Evolutionary conservation across 345 rosid genomes (phyloP).

Genomic region (Populus euphratica): DNA sequence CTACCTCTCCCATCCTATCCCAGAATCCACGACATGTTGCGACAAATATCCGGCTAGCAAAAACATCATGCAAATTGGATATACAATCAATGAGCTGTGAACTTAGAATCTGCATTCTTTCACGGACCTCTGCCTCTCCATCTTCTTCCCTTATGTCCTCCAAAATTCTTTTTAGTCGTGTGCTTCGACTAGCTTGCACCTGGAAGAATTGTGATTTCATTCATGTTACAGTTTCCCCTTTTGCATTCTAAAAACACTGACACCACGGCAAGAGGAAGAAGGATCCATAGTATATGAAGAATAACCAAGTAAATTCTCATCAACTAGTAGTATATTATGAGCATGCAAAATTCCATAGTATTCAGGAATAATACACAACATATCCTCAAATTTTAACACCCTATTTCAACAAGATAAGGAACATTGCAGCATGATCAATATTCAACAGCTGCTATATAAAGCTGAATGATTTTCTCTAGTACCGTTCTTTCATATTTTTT

Average conservation of each 20-base stretch:
- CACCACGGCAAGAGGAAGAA: too few species aligned
- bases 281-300: too few species aligned
- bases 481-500: too few species aligned
- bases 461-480: too few species aligned
- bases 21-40: slow-evolving; percentile 84
- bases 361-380: too few species aligned
- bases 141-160: slow-evolving; percentile 91
- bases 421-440: too few species aligned
- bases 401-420: too few species aligned
- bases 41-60: slow-evolving; percentile 70
- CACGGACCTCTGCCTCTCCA: slow-evolving; percentile 84
- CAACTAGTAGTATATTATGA: too few species aligned
- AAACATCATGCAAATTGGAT: slow-evolving; percentile 74
- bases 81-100: slow-evolving; percentile 66
- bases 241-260: not conserved
- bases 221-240: not conserved
- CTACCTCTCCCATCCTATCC: slow-evolving; percentile 95
- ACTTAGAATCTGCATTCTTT: slow-evolving; percentile 74
- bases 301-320: too few species aligned
- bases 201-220: slow-evolving; percentile 22
- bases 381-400: too few species aligned
- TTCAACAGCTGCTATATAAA: too few species aligned
- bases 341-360: too few species aligned
- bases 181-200: slow-evolving; percentile 69
- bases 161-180: slow-evolving; percentile 73